Percentiles rank a stretch among this genome's conserved stretches.
Evolutionary conservation across 1,284 basidiomycete genomes (phyloP).

Genomic region (Apiotrichum montevideense): DNA sequence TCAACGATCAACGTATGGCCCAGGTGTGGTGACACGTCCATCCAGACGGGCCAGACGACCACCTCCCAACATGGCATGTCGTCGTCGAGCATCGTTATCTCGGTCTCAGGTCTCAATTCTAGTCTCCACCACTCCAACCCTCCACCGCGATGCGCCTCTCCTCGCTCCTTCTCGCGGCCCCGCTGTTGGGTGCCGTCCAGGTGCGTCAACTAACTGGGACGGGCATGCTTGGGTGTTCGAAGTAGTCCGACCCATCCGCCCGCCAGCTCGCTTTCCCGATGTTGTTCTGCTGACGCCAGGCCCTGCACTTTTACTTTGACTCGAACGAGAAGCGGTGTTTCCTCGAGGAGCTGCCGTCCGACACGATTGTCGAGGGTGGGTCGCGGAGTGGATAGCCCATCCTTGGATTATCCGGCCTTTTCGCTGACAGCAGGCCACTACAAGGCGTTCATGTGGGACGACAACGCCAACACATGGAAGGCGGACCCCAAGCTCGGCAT

Average conservation of each 20-base stretch:
- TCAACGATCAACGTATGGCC: too few species aligned
- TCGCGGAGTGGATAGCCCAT: background rate
- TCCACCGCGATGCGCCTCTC: conserved; percentile 17
- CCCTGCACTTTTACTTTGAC: conserved; percentile 86
- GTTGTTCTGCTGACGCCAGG: conserved; percentile 34
- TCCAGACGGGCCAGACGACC: too few species aligned
- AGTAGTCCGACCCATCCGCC: background rate
- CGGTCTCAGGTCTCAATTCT: background rate
- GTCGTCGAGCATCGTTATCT: too few species aligned
- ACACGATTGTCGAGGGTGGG: conserved; percentile 92
- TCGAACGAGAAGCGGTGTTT: conserved; percentile 91
- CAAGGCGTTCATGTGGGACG: conserved; percentile 83
- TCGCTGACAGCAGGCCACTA: conserved; percentile 65
- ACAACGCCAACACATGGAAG: conserved; percentile 62
- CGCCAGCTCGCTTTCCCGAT: background rate
- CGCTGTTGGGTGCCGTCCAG: conserved; percentile 25
- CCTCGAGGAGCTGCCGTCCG: conserved; percentile 92
- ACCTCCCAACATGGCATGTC: too few species aligned
- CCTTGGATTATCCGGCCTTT: too few species aligned
- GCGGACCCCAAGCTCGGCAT: conserved; percentile 77
- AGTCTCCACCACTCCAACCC: background rate
- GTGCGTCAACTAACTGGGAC: conserved; percentile 10
- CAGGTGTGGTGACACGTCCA: too few species aligned
- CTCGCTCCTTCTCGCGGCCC: conserved; percentile 16
- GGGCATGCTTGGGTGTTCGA: too few species aligned